Percentiles rank a stretch among this genome's conserved stretches.
Evolutionary conservation across 1,284 basidiomycete species (phyloP).

Genomic region (Sanguinoderma infundibulare): DNA sequence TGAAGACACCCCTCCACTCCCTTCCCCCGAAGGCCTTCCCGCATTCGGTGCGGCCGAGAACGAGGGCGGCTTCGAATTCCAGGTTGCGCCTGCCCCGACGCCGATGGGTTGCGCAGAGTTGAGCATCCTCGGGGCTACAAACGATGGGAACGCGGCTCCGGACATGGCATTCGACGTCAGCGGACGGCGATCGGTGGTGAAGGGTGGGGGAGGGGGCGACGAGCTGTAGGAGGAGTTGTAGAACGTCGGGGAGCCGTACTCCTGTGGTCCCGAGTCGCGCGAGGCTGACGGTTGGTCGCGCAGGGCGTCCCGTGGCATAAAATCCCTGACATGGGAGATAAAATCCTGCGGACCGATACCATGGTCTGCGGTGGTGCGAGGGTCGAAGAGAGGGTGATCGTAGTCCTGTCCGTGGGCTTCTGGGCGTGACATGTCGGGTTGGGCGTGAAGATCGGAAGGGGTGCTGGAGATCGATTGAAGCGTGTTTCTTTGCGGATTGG

Average conservation of each 20-base stretch:
- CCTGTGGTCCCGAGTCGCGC: constrained; percentile 23
- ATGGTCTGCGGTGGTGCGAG: constrained; percentile 24
- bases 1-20: constrained; percentile 25
- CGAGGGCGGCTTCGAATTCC: constrained; percentile 27
- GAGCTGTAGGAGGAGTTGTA: constrained; percentile 23
- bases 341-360: constrained; percentile 23
- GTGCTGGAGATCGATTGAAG: constrained; percentile 23
- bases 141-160: constrained; percentile 28
- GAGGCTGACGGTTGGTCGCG: constrained; percentile 14
- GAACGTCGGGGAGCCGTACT: constrained; percentile 19
- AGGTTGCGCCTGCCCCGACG: constrained; percentile 24
- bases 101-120: constrained; percentile 26
- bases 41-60: constrained; percentile 26
- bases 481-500: constrained; percentile 21
- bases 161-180: constrained; percentile 21
- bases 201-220: constrained; percentile 24
- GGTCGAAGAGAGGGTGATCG: constrained; percentile 41
- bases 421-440: constrained; percentile 42
- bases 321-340: constrained; percentile 20
- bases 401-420: constrained; percentile 46
- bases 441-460: constrained; percentile 32
- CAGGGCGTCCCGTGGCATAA: constrained; percentile 17
- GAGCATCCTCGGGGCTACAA: constrained; percentile 29
- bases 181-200: constrained; percentile 29
- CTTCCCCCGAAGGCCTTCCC: constrained; percentile 25